Percentiles rank a stretch among this genome's conserved stretches.
phyloP scores from a whole-genome alignment of 345 rosid genomes.

The Passiflora organensis region DNA sequence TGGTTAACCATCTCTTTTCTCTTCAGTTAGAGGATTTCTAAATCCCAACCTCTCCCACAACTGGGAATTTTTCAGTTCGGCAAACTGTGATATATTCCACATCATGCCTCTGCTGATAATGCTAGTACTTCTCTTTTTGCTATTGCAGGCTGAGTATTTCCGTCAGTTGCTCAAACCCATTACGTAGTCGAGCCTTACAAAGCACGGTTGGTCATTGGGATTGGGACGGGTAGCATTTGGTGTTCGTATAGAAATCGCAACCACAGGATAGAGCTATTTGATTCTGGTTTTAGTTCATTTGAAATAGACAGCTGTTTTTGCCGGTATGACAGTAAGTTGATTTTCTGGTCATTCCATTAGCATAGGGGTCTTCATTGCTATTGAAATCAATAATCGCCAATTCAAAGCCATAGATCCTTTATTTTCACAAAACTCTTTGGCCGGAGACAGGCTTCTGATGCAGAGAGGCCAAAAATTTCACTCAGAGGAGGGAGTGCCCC shows the following conservation, averaged over 20 bases:
- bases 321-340: slow-evolving; percentile 35
- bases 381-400: slow-evolving; percentile 24
- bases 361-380: slow-evolving; percentile 24
- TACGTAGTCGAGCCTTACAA: slow-evolving; percentile 57
- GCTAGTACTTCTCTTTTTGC: slow-evolving; percentile 8
- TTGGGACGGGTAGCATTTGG: slow-evolving; percentile 32
- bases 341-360: slow-evolving; percentile 22
- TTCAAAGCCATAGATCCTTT: slow-evolving; percentile 20
- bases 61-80: too few relatives aligned
- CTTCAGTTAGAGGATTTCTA: too few relatives aligned
- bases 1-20: too few relatives aligned
- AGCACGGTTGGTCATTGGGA: slow-evolving; percentile 21
- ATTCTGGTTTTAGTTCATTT: slow-evolving; percentile 27
- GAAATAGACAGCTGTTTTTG: slow-evolving; percentile 25
- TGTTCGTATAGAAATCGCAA: slow-evolving; percentile 30
- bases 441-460: slow-evolving; percentile 36
- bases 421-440: slow-evolving; percentile 13
- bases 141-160: slow-evolving; percentile 81
- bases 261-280: slow-evolving; percentile 55
- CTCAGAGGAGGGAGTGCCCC: slow-evolving; percentile 26
- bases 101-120: neutral
- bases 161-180: slow-evolving; percentile 97
- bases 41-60: too few relatives aligned
- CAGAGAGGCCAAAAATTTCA: slow-evolving; percentile 40
- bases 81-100: too few relatives aligned